Conservation (phyloP, 2,329 filamentous ascomycete genomes). For the Colletotrichum chrysophilum region DNA sequence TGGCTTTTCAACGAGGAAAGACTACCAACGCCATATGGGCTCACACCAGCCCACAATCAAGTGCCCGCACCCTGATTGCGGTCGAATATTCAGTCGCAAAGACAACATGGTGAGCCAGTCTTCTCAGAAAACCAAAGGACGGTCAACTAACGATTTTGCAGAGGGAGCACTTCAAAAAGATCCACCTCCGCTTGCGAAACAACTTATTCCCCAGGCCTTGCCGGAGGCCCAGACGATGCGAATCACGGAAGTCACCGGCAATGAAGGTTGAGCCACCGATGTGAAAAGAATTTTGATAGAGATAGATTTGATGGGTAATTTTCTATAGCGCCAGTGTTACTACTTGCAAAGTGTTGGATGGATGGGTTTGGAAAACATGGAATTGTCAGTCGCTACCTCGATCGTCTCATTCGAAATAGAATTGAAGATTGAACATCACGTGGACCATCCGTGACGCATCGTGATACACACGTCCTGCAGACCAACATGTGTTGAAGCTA, state of each 20-base stretch:
- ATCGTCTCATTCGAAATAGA: neutral
- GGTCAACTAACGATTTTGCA: neutral
- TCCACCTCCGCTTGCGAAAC: neutral
- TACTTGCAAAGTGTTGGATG: neutral
- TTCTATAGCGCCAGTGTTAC: neutral
- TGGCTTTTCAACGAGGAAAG: conserved; percentile 1
- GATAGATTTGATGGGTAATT: neutral
- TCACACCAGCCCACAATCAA: neutral
- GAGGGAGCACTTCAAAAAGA: conserved; percentile 12
- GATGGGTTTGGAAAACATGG: neutral
- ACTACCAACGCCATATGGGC: conserved; percentile 7
- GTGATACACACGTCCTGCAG: neutral
- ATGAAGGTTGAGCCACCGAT: neutral
- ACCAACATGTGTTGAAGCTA: neutral
- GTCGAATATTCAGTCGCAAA: conserved; percentile 1
- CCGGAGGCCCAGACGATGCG: neutral
- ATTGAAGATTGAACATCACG: neutral
- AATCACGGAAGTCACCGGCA: neutral
- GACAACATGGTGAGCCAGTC: neutral
- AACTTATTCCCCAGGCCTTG: conserved; percentile 1
- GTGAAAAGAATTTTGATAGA: neutral
- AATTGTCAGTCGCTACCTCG: neutral
- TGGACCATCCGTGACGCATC: rapidly evolving
- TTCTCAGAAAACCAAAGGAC: rapidly evolving
- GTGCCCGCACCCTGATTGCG: conserved; percentile 1